Base-by-base conservation (phyloP, 2,329 filamentous ascomycete genomes). In the Penicillium sp. region DNA sequence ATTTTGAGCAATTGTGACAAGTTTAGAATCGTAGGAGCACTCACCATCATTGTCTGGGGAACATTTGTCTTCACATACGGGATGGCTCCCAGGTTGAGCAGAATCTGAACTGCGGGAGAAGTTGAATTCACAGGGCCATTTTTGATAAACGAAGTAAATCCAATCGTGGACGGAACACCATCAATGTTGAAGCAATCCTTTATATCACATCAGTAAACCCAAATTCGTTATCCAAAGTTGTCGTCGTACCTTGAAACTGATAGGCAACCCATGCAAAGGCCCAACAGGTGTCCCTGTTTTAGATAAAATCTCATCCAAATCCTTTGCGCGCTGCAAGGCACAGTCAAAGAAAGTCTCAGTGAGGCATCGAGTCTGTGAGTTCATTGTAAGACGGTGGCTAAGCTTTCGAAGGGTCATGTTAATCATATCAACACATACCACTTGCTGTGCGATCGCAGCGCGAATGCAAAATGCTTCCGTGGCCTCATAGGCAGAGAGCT, bases 11-110 rank as follows among this genome's bases (percentile, higher is more conserved):
- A 33, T n/a, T 37, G 7, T 27, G 9, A 4, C 9, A 25, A 4
- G 4, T 6, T 9, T 13, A 10, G 25, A 1, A 33, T 33, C 2
- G 2, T 17, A 31, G n/a, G 7, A 4, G 10, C 13, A 43, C 40
- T 8, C 33, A 61, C 61, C 67, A 69, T 68, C 62, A 71, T 63
- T 0, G 81, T 82, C 59, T 85, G 82, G 1, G 87, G 86, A 3
- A 89, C 77, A 62, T 89, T 89, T 0, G 87, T 90, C 73, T 90
- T 90, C 60, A 84, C 82, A 60, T 89, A 88, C 6, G 86, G 73
- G 0, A 90, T 79, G 0, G 87, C 87, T 0, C 88, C 88, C 0
- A 84, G 77, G 9, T 78, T 75, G 1, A 83, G 73, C 3, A 90
- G 69, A 0, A 87, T 74, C 5, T 83, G 77, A 0, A 88, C 82